Percentiles rank a stretch among this genome's conserved stretches.
phyloP scores from a whole-genome alignment of 257 asterid genomes.

The Prunella vulgaris region DNA sequence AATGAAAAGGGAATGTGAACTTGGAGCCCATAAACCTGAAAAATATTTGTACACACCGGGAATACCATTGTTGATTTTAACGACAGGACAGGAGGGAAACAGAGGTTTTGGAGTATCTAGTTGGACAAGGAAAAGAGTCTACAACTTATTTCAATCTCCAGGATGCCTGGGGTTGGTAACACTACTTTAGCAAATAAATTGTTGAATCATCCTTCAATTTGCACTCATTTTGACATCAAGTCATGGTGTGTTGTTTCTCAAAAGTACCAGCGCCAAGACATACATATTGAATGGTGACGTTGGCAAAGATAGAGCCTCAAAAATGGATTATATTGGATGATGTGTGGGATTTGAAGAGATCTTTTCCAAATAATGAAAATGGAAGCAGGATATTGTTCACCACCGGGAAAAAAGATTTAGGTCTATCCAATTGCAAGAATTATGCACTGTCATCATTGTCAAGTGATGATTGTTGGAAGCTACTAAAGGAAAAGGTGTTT shows the following conservation, averaged over 20 bases:
- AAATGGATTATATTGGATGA: slow-evolving; percentile 31
- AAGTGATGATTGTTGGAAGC: slow-evolving; percentile 24
- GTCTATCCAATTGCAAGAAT: not conserved
- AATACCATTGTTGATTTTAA: slow-evolving; percentile 13
- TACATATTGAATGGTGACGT: not conserved
- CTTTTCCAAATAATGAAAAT: slow-evolving; percentile 8
- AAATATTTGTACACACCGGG: not conserved
- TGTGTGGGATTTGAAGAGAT: slow-evolving; percentile 20
- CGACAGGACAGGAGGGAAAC: not conserved
- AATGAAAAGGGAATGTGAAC: not conserved
- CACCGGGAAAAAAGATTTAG: not conserved
- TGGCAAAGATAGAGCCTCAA: not conserved
- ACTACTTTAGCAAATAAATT: not conserved
- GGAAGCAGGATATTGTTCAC: slow-evolving; percentile 17
- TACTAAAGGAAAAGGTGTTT: slow-evolving; percentile 27
- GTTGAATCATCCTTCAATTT: not conserved
- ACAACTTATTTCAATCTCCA: not conserved
- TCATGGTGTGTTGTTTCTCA: not conserved
- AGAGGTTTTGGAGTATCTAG: not conserved
- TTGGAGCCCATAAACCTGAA: not conserved
- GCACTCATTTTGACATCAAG: not conserved
- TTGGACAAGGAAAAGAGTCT: not conserved
- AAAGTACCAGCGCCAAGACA: not conserved
- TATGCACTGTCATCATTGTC: not conserved
- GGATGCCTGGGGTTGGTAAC: slow-evolving; percentile 13